Evolutionary conservation across 768 basidiomycete genomes (phyloP), one percentile per base, ranked within the genome.

Genomic region (Boletus vinaceobasis): DNA sequence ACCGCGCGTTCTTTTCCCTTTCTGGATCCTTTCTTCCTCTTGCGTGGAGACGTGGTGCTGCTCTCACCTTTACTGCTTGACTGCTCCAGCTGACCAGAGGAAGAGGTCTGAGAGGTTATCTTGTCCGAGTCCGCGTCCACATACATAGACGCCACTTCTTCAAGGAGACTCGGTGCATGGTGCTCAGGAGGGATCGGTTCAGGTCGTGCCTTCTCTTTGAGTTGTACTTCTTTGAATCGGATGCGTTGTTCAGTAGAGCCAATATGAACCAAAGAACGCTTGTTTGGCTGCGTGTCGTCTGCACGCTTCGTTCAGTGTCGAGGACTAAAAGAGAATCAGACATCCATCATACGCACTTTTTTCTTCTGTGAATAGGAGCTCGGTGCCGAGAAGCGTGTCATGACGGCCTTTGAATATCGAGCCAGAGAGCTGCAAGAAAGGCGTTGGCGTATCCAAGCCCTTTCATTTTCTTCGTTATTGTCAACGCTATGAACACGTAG

Each of bases 371-470:
- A 92, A 91, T 19, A 92, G 63, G 26, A 93, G 70, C 62, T 93
- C 90, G 0, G 87, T 87, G 2, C 90, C 90, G 3, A 92, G 72
- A 4, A 92, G 75, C 17, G 74, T 65, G 52, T 87, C 82, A 56
- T 90, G 84, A 36, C 76, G 72, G 1, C 90, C 90, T 67, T 84
- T 84, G 58, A 91, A 77, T 19, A 90, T 76, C 1, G 87, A 86
- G 2, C 89, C 88, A 5, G 86, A 84, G 1, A 92, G 75, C 60
- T 93, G 90, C 21, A 93, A 69, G 59, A 83, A 90, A 0, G 90
- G 90, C 0, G 82, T 86, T 0, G 87, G 81, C 0, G 87, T 87
- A 64, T 93, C 88, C 23, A 92, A 67, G 1, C 89, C 90, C 90
- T 88, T 59, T 15, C 26, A 27, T 40, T 33, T 21, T 17, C 11